Evolutionary conservation across 441 rosid genomes (phyloP).

Genomic region (Erysimum cheiri): DNA sequence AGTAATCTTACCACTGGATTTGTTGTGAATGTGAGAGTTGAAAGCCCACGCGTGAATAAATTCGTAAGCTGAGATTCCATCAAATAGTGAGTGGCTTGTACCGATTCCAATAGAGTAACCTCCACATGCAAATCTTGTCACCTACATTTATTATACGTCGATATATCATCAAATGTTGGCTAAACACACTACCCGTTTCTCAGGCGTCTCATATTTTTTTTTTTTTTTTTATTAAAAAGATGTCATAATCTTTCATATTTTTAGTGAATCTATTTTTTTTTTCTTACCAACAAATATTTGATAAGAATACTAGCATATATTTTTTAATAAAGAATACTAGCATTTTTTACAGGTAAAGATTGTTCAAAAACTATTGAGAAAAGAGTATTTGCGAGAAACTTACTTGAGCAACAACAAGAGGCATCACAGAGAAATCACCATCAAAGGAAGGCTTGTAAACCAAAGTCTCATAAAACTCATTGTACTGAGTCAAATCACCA

Average conservation of each 20-base stretch:
- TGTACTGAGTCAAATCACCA: slow-evolving; percentile 67
- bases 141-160: slow-evolving; percentile 44
- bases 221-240: not conserved
- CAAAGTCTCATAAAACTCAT: slow-evolving; percentile 59
- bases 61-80: slow-evolving; percentile 64
- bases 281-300: no score
- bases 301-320: not conserved
- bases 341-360: not conserved
- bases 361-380: slow-evolving; percentile 6
- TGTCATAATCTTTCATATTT: not conserved
- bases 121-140: slow-evolving; percentile 76
- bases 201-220: not conserved
- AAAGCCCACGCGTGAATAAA: slow-evolving; percentile 64
- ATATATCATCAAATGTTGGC: slow-evolving; percentile 10
- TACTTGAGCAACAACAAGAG: slow-evolving; percentile 78
- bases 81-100: slow-evolving; percentile 67
- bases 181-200: not conserved
- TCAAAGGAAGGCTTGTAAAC: slow-evolving; percentile 56
- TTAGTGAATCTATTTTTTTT: not conserved
- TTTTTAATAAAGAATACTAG: not conserved
- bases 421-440: slow-evolving; percentile 59
- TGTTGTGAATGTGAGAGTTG: slow-evolving; percentile 43
- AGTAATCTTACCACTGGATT: slow-evolving; percentile 19
- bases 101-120: slow-evolving; percentile 70
- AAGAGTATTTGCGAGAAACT: slow-evolving; percentile 1